Evolutionary conservation across 75 land plant species (phyloP), one percentile per base, ranked within the genome.

Genomic region (Gnetum montanum): DNA sequence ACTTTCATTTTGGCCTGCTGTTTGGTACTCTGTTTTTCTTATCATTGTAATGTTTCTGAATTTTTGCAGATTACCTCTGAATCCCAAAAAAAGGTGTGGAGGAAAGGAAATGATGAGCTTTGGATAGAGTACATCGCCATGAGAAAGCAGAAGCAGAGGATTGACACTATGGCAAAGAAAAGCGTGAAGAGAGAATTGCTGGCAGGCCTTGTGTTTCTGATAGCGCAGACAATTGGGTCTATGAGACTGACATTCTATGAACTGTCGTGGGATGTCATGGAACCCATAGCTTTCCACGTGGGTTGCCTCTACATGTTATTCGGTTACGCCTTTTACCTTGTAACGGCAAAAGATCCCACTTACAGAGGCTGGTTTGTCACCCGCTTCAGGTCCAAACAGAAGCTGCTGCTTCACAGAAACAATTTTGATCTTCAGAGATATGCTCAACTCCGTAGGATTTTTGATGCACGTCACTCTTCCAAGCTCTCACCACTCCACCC

Each of bases 201-300:
- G 79, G 6, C 19, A 6, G 90, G 87, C 10, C 69, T 86, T 7
- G 76, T 62, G 4, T 70, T 36, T 35, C 60, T 86, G 11, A 71
- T 78, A 8, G 58, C 61, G 26, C 87, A 82, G 47, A 74, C 86
- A 13, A 53, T 49, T 5, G 61, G 58, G 6, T 76, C 79, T 56
- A 63, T 79, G 62, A 69, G 90, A 56, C 77, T 86, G 12, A 83
- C 90, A 10, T 86, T 82, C 55, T 82, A 83, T 86, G 90, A 82
- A 33, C 71, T 86, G 3, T 70, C 86, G 1, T 86, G 90, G 90
- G 90, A 86, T 31, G 83, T 86, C 11, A 82, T 86, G 90, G 90
- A 86, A 60, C 90, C 90, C 34, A 68, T 86, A 7, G 81, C 83
- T 25, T 86, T 79, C 57, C 79, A 66, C 49, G 68, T 79, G 12